These are phyloP conservation scores for Zygosaccharomyces kombuchaensis DNA, from an alignment of 805 yeast species.

Conservation along the genomic window DNA sequence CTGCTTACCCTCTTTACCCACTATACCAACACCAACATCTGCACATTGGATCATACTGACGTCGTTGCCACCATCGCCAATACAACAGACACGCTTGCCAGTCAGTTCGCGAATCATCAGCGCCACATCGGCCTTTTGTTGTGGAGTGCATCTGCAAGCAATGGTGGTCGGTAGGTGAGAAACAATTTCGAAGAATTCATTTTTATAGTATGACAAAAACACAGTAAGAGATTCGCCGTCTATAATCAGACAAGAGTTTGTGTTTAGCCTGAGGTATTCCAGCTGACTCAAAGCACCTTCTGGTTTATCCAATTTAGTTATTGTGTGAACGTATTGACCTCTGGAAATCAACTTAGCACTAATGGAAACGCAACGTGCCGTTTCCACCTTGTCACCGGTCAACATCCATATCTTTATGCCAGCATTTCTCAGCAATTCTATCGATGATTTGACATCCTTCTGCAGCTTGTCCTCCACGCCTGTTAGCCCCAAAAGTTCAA, in stretches of 20 bases:
- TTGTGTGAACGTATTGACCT: slow-evolving; percentile 88
- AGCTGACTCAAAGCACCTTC: slow-evolving; percentile 69
- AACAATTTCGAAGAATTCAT: slow-evolving; percentile 74
- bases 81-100: slow-evolving; percentile 89
- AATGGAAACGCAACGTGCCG: slow-evolving; percentile 96
- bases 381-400: slow-evolving; percentile 98
- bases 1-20: slow-evolving; percentile 97
- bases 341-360: slow-evolving; percentile 88
- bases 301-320: slow-evolving; percentile 57
- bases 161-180: slow-evolving; percentile 86
- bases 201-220: slow-evolving; percentile 56
- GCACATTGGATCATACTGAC: slow-evolving; percentile 99
- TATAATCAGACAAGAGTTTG: slow-evolving; percentile 62
- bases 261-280: slow-evolving; percentile 62
- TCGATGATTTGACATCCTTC: slow-evolving; percentile 82
- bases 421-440: slow-evolving; percentile 90
- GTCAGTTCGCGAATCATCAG: slow-evolving; percentile 70
- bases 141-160: slow-evolving; percentile 98
- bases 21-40: slow-evolving; percentile 98
- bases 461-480: slow-evolving; percentile 98
- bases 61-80: slow-evolving; percentile 99
- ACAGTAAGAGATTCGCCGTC: slow-evolving; percentile 89
- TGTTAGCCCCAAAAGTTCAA: slow-evolving; percentile 85
- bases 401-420: slow-evolving; percentile 99
- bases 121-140: slow-evolving; percentile 96